A percentile compares a stretch with the other conserved stretches of the same genome.
Conservation (phyloP, 139 green algal species). For the Closterium sp. region DNA sequence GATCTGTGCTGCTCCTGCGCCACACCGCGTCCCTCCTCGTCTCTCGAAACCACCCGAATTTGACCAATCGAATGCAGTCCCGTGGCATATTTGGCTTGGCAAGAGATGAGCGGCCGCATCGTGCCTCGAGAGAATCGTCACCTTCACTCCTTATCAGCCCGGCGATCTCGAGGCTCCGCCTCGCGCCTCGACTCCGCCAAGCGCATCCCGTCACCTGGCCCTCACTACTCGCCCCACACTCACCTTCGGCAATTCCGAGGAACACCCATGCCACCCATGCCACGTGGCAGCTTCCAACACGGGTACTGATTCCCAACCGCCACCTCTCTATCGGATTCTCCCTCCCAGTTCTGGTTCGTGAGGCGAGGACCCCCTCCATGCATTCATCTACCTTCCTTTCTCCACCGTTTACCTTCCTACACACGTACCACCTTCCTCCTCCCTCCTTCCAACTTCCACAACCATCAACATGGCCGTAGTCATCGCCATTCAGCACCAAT, state of each 20-base stretch:
- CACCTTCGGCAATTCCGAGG: neutral
- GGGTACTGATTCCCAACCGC: neutral
- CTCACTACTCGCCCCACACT: neutral
- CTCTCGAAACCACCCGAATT: neutral
- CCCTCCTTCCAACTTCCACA: too few relatives aligned
- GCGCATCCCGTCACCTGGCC: neutral
- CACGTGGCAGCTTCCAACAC: neutral
- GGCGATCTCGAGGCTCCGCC: neutral
- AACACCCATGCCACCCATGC: neutral
- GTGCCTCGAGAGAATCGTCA: neutral
- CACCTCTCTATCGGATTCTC: too few relatives aligned
- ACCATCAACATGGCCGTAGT: too few relatives aligned
- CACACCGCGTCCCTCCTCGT: neutral
- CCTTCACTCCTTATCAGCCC: neutral
- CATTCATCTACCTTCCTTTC: too few relatives aligned
- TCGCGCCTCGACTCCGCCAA: neutral
- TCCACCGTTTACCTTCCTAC: too few relatives aligned
- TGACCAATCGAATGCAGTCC: neutral
- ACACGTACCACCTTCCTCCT: too few relatives aligned
- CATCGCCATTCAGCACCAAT: too few relatives aligned
- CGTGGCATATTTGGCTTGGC: neutral
- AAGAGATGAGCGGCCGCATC: neutral
- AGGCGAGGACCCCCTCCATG: too few relatives aligned
- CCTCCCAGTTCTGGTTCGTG: too few relatives aligned
- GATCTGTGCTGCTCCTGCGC: neutral